Evolutionary conservation across 179 eudicot species (phyloP).

Genomic region (Beta lomatogona): DNA sequence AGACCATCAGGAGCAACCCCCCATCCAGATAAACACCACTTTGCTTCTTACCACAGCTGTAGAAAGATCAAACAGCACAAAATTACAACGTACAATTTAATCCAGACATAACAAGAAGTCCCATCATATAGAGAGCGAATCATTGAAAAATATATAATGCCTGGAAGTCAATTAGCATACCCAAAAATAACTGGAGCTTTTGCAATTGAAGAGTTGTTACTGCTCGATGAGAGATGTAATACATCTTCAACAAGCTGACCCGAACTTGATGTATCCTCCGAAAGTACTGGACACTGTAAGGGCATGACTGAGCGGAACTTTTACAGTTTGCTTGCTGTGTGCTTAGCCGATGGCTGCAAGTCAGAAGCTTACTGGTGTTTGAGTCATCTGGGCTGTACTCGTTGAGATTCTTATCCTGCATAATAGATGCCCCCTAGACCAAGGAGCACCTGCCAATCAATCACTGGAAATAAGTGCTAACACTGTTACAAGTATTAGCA

Average conservation of each 20-base stretch:
- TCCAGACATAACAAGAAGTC: not conserved
- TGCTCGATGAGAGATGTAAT: conserved; percentile 70
- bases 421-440: conserved; percentile 96
- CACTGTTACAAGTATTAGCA: conserved; percentile 48
- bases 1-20: conserved; percentile 95
- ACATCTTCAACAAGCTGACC: conserved; percentile 88
- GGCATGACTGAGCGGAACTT: conserved; percentile 66
- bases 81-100: not conserved
- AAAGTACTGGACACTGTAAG: conserved; percentile 61
- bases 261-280: conserved; percentile 76
- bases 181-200: conserved; percentile 76
- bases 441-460: conserved; percentile 99
- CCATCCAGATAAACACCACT: conserved; percentile 89
- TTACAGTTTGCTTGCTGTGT: conserved; percentile 60
- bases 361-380: conserved; percentile 68
- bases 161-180: conserved; percentile 36
- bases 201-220: conserved; percentile 44
- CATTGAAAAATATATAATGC: not conserved
- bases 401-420: conserved; percentile 95
- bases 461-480: conserved; percentile 89
- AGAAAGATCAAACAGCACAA: conserved; percentile 23
- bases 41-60: conserved; percentile 91
- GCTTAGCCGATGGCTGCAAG: conserved; percentile 78
- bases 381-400: conserved; percentile 74
- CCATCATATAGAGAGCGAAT: not conserved